A percentile compares a stretch with the other conserved stretches of the same genome.
Evolutionary conservation across 2,329 filamentous ascomycete species (phyloP).

Genomic region (Fusarium sp.): DNA sequence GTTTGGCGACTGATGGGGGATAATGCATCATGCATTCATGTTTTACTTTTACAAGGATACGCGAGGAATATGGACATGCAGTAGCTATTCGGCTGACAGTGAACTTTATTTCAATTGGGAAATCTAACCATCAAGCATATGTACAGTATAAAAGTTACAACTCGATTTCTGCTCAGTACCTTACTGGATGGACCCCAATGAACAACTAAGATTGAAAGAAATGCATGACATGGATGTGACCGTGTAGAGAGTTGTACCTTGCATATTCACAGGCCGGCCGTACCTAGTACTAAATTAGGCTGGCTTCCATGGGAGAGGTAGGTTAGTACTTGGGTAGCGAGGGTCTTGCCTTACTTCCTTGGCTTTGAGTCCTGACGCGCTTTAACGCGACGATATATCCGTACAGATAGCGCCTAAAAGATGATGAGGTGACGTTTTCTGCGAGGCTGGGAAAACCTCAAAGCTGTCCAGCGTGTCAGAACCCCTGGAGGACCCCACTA

Average conservation of each 20-base stretch:
- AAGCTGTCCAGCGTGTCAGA: conserved; percentile 33
- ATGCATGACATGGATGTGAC: background rate
- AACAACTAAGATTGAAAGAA: background rate
- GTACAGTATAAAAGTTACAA: background rate
- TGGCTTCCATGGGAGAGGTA: background rate
- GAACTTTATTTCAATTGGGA: background rate
- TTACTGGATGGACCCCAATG: background rate
- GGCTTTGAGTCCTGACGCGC: conserved; percentile 17
- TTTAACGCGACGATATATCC: conserved; percentile 11
- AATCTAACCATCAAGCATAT: background rate
- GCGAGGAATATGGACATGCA: background rate
- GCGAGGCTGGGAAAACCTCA: conserved; percentile 35
- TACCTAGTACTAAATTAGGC: background rate
- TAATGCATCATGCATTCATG: conserved; percentile 6
- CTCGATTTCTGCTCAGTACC: background rate
- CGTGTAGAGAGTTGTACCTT: conserved; percentile 8
- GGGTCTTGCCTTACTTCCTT: conserved; percentile 1
- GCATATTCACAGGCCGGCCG: background rate
- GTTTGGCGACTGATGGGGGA: conserved; percentile 26
- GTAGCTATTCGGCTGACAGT: background rate
- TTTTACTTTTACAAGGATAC: background rate
- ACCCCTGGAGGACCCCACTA: conserved; percentile 29
- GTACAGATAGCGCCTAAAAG: background rate
- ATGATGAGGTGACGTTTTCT: conserved; percentile 36
- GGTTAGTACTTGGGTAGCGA: background rate